phyloP scores from a whole-genome alignment of 2,329 filamentous ascomycete genomes.

The Amauroascus niger region DNA sequence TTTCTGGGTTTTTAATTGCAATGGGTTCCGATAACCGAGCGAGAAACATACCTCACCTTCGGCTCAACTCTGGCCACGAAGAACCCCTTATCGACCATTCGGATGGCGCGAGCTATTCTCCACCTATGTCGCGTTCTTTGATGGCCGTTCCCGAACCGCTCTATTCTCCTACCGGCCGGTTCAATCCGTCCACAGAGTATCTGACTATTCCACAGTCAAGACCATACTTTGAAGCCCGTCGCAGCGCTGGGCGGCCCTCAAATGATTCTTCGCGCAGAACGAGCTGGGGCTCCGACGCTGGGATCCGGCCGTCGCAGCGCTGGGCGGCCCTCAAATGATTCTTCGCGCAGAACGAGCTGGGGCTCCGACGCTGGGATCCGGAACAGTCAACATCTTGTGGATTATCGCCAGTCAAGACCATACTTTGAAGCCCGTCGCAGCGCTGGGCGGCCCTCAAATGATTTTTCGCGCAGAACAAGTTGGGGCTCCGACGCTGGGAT shows the following conservation, averaged over 20 bases:
- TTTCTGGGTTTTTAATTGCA: not conserved
- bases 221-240: not conserved
- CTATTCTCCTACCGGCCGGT: not conserved
- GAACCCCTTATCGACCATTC: constrained; percentile 5
- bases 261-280: constrained; percentile 51
- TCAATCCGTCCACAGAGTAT: constrained; percentile 5
- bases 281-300: constrained; percentile 54
- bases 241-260: constrained; percentile 29
- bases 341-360: constrained; percentile 56
- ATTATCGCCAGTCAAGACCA: no score
- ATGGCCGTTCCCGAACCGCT: constrained; percentile 8
- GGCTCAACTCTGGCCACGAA: constrained; percentile 7
- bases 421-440: not conserved
- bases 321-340: constrained; percentile 40
- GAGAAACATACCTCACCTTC: constrained; percentile 7
- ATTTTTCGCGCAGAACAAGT: constrained; percentile 54
- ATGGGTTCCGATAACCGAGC: not conserved
- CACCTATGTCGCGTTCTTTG: constrained; percentile 1
- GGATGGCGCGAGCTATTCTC: not conserved
- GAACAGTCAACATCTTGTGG: constrained; percentile 41
- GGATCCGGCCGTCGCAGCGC: constrained; percentile 24
- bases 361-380: constrained; percentile 49
- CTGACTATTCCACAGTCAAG: constrained; percentile 7
- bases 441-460: constrained; percentile 34
- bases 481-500: constrained; percentile 53